These are phyloP conservation scores for Nidularia pulvinata DNA, from an alignment of 768 basidiomycete species.

Conservation along the genomic window DNA sequence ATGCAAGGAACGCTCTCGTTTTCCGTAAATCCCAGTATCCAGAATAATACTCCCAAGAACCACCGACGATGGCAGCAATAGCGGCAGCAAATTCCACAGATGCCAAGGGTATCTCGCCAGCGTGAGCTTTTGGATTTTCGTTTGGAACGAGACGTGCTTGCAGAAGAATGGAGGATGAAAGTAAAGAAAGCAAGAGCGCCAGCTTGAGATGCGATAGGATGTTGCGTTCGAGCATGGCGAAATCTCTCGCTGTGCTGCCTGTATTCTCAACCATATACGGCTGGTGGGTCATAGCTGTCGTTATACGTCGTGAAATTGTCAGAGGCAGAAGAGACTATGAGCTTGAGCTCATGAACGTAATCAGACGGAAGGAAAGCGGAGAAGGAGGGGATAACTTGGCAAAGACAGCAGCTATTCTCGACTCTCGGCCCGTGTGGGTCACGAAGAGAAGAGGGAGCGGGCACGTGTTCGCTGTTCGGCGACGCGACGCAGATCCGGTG, in stretches of 20 bases:
- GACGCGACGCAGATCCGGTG: background rate
- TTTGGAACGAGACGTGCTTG: constrained; percentile 57
- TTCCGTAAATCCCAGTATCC: constrained; percentile 56
- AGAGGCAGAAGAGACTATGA: too few relatives aligned
- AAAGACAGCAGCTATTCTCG: background rate
- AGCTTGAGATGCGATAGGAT: constrained; percentile 69
- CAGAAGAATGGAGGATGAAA: constrained; percentile 66
- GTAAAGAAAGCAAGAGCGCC: constrained; percentile 59
- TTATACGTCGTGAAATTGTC: constrained; percentile 1
- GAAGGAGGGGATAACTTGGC: background rate
- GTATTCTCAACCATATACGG: constrained; percentile 37
- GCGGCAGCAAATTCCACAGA: constrained; percentile 53
- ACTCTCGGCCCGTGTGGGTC: background rate
- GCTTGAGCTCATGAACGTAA: background rate
- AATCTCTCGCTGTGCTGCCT: constrained; percentile 71
- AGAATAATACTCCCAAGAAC: constrained; percentile 65
- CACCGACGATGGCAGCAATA: constrained; percentile 51
- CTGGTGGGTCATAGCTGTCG: constrained; percentile 10
- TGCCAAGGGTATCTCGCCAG: constrained; percentile 45
- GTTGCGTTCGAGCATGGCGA: constrained; percentile 80
- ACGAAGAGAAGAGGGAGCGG: background rate
- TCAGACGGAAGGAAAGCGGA: background rate
- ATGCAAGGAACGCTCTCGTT: constrained; percentile 59
- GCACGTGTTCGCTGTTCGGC: background rate
- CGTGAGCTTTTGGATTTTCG: constrained; percentile 13